phyloP scores from a whole-genome alignment of 164 flowering plant species.

The Amborella trichopoda region DNA sequence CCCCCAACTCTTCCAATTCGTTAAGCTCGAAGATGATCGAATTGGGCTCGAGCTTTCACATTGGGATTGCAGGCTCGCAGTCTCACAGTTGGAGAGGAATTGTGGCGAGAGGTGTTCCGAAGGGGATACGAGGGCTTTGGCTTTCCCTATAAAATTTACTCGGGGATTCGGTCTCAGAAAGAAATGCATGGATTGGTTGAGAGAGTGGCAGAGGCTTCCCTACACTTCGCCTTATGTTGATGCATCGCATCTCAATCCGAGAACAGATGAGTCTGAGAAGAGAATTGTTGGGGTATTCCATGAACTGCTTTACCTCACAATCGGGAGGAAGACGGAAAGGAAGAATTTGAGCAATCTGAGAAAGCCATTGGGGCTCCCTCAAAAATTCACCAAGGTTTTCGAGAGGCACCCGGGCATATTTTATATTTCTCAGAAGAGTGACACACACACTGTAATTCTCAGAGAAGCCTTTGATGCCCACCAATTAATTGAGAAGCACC shows the following conservation, averaged over 20 bases:
- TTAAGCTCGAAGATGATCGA: constrained; percentile 56
- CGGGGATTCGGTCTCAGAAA: constrained; percentile 85
- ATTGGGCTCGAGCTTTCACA: constrained; percentile 47
- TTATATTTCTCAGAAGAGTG: constrained; percentile 71
- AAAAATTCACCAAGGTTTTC: constrained; percentile 91
- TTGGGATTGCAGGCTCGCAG: constrained; percentile 64
- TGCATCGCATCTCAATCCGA: constrained; percentile 73
- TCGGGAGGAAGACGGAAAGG: constrained; percentile 62
- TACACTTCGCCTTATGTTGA: constrained; percentile 81
- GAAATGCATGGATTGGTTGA: constrained; percentile 84
- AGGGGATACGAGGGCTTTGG: constrained; percentile 18
- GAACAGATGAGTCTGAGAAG: constrained; percentile 90
- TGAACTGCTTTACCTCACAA: constrained; percentile 77
- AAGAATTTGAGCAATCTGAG: constrained; percentile 83
- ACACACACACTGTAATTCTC: constrained; percentile 73
- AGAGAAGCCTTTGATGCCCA: constrained; percentile 70
- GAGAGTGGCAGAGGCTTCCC: constrained; percentile 89
- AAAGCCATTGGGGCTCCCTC: constrained; percentile 63
- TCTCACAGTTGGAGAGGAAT: too few species aligned
- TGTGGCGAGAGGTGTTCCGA: too few species aligned
- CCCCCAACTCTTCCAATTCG: constrained; percentile 38
- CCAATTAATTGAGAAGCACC: constrained; percentile 46
- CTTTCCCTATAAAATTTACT: constrained; percentile 73
- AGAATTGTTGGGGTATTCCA: constrained; percentile 85
- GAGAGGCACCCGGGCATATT: constrained; percentile 95